Evolutionary conservation across 73 alveolate species (phyloP), one percentile per base, ranked within the genome.

Genomic region (Paramecium sonneborni): DNA sequence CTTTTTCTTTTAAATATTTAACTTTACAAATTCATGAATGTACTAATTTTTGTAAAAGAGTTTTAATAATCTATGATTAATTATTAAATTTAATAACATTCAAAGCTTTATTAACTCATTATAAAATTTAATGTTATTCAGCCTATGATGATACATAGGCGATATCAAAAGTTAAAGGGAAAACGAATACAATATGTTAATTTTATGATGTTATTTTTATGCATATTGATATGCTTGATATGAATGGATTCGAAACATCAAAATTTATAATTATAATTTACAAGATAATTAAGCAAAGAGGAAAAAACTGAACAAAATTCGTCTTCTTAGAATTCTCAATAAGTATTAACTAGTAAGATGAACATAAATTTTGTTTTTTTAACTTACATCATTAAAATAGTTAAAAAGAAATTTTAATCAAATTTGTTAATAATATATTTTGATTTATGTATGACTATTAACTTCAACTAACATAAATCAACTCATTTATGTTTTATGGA

Each of bases 201-300:
- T 44, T 38, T 6, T 79, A 79, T 79, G 69, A 79, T 41, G 74
- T 44, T n/a, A 79, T 79, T 20, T 46, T 79, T 39, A 39, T 79
- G 72, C 48, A 79, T 24, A 39, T 79, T 12, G 72, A 79, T n/a
- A 79, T 79, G 90, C 90, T 76, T 2, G 55, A 41, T 10, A 43
- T 41, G 44, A 79, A 79, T 44, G 74, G 74, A 24, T 44, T 79
- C 41, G 90, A 79, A 11, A 34, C 87, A 32, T 34, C 57, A 12
- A 34, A 37, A 23, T 15, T 32, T 32, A 35, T 74, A 37, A 37
- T 28, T 18, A 6, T 14, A 34, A 11, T 34, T 12, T 37, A 37
- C 12, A 34, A 74, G 67, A 74, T 74, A 34, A 34, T 34, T 74
- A 10, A 74, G 32, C 57, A 34, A 74, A 30, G 58, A 37, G 37